These are phyloP conservation scores for Ilex paraguariensis DNA, from an alignment of 305 asterid genomes.

Conservation along the genomic window DNA sequence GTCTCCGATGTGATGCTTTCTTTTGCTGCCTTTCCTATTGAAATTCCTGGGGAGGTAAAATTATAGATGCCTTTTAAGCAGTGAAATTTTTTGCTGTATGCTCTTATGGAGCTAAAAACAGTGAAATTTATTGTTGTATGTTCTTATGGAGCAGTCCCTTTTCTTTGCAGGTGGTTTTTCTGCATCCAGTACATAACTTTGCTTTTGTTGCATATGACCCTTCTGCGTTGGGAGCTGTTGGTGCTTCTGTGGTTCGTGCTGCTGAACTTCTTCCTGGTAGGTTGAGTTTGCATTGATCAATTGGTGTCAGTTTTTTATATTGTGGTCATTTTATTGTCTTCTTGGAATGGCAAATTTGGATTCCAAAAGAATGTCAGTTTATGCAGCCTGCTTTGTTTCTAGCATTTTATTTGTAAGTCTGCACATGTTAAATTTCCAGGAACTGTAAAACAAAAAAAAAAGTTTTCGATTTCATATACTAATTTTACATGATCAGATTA, in stretches of 20 bases:
- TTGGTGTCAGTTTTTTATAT: neutral
- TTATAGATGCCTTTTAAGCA: constrained; percentile 16
- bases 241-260: constrained; percentile 81
- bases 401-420: too few relatives aligned
- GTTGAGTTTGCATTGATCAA: constrained; percentile 8
- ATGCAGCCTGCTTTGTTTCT: too few relatives aligned
- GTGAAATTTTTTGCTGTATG: constrained; percentile 7
- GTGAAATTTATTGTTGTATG: too few relatives aligned
- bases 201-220: constrained; percentile 98
- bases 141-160: neutral
- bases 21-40: constrained; percentile 99
- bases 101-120: constrained; percentile 16
- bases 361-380: too few relatives aligned
- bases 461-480: too few relatives aligned
- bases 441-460: too few relatives aligned
- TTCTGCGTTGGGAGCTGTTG: constrained; percentile 71
- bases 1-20: constrained; percentile 98
- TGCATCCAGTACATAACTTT: constrained; percentile 97
- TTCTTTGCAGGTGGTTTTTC: constrained; percentile 82
- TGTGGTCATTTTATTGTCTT: too few relatives aligned
- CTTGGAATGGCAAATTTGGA: too few relatives aligned
- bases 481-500: too few relatives aligned
- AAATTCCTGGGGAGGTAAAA: constrained; percentile 95
- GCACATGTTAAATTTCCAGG: too few relatives aligned
- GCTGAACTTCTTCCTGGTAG: constrained; percentile 98